A percentile compares a stretch with the other conserved stretches of the same genome.
Conservation (phyloP, 2,329 filamentous ascomycete species). For the Zopfia rhizophila region DNA sequence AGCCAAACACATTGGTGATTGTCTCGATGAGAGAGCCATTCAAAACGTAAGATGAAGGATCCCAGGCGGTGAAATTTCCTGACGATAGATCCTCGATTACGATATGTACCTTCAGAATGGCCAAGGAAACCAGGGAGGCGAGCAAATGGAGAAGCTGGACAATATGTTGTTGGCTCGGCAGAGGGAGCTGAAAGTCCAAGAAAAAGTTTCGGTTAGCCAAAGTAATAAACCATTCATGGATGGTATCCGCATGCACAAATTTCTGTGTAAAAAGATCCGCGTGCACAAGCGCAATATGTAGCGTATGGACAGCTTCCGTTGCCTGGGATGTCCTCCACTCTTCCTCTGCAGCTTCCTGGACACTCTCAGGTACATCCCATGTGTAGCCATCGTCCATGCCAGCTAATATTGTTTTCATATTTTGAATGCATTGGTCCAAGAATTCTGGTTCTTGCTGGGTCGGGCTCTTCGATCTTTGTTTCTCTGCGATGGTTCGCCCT, state of each 20-base stretch:
- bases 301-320: conserved; percentile 76
- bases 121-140: conserved; percentile 74
- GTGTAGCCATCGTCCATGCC: conserved; percentile 54
- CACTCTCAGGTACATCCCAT: conserved; percentile 60
- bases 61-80: conserved; percentile 37
- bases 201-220: conserved; percentile 66
- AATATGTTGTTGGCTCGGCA: conserved; percentile 57
- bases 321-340: conserved; percentile 72
- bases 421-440: conserved; percentile 57
- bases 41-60: conserved; percentile 70
- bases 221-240: conserved; percentile 47
- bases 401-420: conserved; percentile 61
- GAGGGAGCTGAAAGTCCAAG: conserved; percentile 64
- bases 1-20: conserved; percentile 76
- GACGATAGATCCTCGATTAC: conserved; percentile 61
- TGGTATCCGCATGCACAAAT: conserved; percentile 42
- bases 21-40: conserved; percentile 75
- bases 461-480: conserved; percentile 55
- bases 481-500: conserved; percentile 37
- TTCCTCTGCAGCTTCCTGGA: conserved; percentile 67
- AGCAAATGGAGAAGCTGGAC: conserved; percentile 74
- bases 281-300: conserved; percentile 78
- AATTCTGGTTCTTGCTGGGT: conserved; percentile 25
- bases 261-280: conserved; percentile 63
- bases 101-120: conserved; percentile 75